phyloP scores from a whole-genome alignment of 1,139 yeast species.

The Insectozyma bohioensis region DNA sequence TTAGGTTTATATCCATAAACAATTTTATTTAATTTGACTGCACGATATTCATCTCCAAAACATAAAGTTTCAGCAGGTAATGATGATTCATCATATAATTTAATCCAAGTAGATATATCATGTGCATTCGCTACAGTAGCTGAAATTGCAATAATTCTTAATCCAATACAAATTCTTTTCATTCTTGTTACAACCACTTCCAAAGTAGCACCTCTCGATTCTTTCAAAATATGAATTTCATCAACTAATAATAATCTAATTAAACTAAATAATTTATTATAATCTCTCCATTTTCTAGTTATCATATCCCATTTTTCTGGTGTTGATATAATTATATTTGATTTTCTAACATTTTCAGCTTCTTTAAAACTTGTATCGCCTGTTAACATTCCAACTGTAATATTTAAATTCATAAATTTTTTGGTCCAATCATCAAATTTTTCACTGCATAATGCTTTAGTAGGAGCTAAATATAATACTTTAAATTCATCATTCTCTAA shows the following conservation, averaged over 20 bases:
- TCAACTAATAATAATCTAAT: constrained; percentile 46
- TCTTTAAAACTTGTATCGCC: constrained; percentile 47
- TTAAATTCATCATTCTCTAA: constrained; percentile 28
- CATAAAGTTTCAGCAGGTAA: constrained; percentile 29
- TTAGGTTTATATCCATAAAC: constrained; percentile 42
- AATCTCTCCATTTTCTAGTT: constrained; percentile 50
- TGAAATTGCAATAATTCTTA: constrained; percentile 52
- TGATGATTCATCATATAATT: constrained; percentile 14
- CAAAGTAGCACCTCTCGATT: constrained; percentile 49
- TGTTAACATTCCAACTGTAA: constrained; percentile 48
- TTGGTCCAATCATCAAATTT: constrained; percentile 42
- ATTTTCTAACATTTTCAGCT: constrained; percentile 37
- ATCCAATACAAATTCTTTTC: constrained; percentile 34
- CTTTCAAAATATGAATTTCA: constrained; percentile 51
- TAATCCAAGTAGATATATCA: constrained; percentile 51
- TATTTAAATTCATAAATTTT: constrained; percentile 31
- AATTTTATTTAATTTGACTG: constrained; percentile 39
- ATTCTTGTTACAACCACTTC: constrained; percentile 55
- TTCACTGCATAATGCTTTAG: constrained; percentile 51
- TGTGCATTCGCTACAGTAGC: constrained; percentile 55
- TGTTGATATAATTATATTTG: constrained; percentile 51
- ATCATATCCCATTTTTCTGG: constrained; percentile 61
- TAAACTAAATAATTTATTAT: constrained; percentile 33
- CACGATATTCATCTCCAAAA: constrained; percentile 48
- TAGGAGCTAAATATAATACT: constrained; percentile 53